Conservation (phyloP, 495 filamentous ascomycete genomes). For the Filosporella fistucella region DNA sequence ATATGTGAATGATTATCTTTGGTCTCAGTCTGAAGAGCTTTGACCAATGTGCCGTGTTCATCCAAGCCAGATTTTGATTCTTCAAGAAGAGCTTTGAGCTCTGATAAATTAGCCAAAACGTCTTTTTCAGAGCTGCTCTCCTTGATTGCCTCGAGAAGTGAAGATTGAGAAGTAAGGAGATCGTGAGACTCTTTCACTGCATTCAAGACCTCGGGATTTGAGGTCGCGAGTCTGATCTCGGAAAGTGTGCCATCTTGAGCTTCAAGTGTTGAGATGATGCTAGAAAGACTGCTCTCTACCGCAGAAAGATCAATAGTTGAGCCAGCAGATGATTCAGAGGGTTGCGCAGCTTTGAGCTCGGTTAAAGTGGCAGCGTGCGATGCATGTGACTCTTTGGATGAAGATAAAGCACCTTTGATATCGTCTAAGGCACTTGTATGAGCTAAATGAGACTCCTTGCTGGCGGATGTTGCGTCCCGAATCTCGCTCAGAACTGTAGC, state of each 20-base stretch:
- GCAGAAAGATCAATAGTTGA: conserved; percentile 14
- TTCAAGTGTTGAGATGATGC: conserved; percentile 17
- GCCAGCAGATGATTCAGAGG: no score
- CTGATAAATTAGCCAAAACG: conserved; percentile 14
- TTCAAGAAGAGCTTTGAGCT: conserved; percentile 14
- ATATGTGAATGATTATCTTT: conserved; percentile 6
- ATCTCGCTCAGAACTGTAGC: conserved; percentile 5
- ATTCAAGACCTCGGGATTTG: conserved; percentile 7
- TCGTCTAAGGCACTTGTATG: conserved; percentile 9
- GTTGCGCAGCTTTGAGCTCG: conserved; percentile 13
- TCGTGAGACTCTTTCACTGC: conserved; percentile 13
- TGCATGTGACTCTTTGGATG: conserved; percentile 17
- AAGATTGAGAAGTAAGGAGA: conserved; percentile 11
- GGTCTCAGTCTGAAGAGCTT: conserved; percentile 14
- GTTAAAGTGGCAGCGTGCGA: conserved; percentile 7
- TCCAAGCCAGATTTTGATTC: conserved; percentile 18
- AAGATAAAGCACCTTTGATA: conserved; percentile 9
- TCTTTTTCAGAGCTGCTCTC: conserved; percentile 8
- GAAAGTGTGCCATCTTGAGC: conserved; percentile 9
- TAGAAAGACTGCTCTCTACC: conserved; percentile 13
- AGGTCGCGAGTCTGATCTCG: conserved; percentile 9
- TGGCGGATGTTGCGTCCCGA: conserved; percentile 5
- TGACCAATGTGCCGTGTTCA: conserved; percentile 12
- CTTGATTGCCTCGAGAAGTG: conserved; percentile 15
- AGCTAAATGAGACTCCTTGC: conserved; percentile 15